Evolutionary conservation across 2,329 filamentous ascomycete genomes (phyloP), one percentile per base, ranked within the genome.

Genomic region (Phialocephala subalpina): DNA sequence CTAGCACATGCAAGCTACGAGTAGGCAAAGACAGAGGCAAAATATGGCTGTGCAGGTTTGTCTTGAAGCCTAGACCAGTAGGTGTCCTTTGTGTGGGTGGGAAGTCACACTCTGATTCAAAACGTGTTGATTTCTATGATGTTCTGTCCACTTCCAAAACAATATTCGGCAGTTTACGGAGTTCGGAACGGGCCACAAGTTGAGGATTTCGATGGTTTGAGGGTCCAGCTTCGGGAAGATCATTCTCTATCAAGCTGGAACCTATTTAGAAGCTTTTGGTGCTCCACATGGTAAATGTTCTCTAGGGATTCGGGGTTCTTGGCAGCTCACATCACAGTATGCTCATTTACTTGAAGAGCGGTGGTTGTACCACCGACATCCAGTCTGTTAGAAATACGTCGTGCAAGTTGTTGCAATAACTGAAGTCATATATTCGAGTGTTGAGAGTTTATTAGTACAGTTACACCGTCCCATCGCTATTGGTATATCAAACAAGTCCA

Each of bases 401-500:
- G n/a, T n/a, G 38, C 38, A 42, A 12, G 14, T 4, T 2, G 22
- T n/a, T 18, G 47, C 11, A 29, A 52, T 52, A 6, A 52, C 14
- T 5, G 3, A 20, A 20, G 14, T 14, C 16, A 12, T 56, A 18
- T 18, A n/a, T 16, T 40, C 7, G 7, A 57, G 35, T 36, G 29
- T 57, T 57, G 55, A 57, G 55, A 57, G 20, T 57, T 59, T 25
- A 40, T 60, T 58, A 42, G 55, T 67, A 49, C 29, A 33, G 4
- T n/a, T 49, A 59, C 58, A 63, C 35, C 60, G 36, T 40, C 64
- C 60, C 63, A 57, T 57, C 63, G 42, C 52, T 64, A 63, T 60
- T 73, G 71, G 71, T 74, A 74, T 74, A 69, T 70, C 62, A 62
- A 65, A 69, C 40, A 71, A 63, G 57, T 60, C 57, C 65, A 33